Conservation (phyloP, 805 yeast genomes). For the Zygotorulaspora chibaensis region DNA sequence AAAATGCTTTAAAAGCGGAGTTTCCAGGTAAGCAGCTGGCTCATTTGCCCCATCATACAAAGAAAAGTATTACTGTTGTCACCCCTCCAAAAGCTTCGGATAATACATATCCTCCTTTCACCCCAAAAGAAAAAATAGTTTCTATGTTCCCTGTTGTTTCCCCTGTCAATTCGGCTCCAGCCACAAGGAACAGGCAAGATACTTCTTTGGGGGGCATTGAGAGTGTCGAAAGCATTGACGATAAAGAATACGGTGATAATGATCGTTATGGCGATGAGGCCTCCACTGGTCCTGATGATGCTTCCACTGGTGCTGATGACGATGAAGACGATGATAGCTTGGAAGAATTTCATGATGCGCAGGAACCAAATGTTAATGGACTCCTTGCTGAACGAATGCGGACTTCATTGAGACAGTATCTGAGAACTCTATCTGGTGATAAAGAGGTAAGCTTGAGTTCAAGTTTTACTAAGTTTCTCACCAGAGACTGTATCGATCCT, state of each 20-base stretch:
- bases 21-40: slow-evolving; percentile 71
- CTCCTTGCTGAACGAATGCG: slow-evolving; percentile 74
- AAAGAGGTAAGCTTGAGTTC: slow-evolving; percentile 53
- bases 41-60: slow-evolving; percentile 53
- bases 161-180: slow-evolving; percentile 7
- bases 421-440: slow-evolving; percentile 49
- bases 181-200: neutral
- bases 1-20: slow-evolving; percentile 44
- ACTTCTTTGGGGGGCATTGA: neutral
- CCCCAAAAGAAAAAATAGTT: slow-evolving; percentile 21
- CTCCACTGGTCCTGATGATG: neutral
- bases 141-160: slow-evolving; percentile 13
- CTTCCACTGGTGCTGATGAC: slow-evolving; percentile 1
- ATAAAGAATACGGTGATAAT: slow-evolving; percentile 8
- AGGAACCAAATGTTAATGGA: slow-evolving; percentile 20
- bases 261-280: slow-evolving; percentile 8
- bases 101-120: slow-evolving; percentile 5
- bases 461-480: slow-evolving; percentile 50
- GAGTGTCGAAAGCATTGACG: slow-evolving; percentile 5
- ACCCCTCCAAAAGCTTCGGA: slow-evolving; percentile 9
- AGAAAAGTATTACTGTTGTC: slow-evolving; percentile 32
- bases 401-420: slow-evolving; percentile 69
- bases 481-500: slow-evolving; percentile 34
- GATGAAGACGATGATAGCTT: slow-evolving; percentile 11
- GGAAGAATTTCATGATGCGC: slow-evolving; percentile 27